Evolutionary conservation across 2,329 filamentous ascomycete genomes (phyloP), one percentile per base, ranked within the genome.

Genomic region (Penicillium concentricum): DNA sequence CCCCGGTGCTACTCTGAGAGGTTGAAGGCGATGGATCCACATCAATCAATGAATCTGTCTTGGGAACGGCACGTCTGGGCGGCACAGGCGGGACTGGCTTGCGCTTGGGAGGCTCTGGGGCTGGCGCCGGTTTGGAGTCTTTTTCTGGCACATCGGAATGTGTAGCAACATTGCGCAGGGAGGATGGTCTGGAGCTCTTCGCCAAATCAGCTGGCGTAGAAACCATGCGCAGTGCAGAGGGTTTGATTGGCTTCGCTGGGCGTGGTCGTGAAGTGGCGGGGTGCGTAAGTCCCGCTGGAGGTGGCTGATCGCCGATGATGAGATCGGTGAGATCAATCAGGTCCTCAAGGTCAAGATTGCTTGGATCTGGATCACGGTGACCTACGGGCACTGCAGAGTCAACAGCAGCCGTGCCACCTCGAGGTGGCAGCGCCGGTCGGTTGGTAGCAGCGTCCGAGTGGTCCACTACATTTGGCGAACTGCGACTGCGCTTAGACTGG

Each of bases 231-330:
- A 78, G 61, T 37, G 72, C 69, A 16, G 70, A 73, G 45, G 78
- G 79, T 60, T 80, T 81, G 13, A 71, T 72, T 28, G 79, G 79
- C 59, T 76, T 76, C 4, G 67, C 61, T n/a, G 77, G 79, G 16
- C 74, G 72, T 30, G 61, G 55, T 46, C 70, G 68, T 54, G 56
- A 38, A 12, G 58, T 65, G 10, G 61, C 24, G 26, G 58, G 59
- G 18, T 65, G 61, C 15, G 56, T 62, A 8, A 65, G 35, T n/a
- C 61, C 52, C 6, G 57, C n/a, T 15, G 54, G 43, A 8, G 45
- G 37, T 5, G 59, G 48, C 18, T 54, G 61, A 13, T 69, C 63
- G 16, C 72, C 63, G 13, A 56, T 56, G n/a, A 56, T 56, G 7
- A 56, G 54, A n/a, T 78, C 74, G 5, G 65, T 68, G 10, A 78